Evolutionary conservation across 805 yeast genomes (phyloP), one percentile per base, ranked within the genome.

Genomic region (Ogataea allantospora): DNA sequence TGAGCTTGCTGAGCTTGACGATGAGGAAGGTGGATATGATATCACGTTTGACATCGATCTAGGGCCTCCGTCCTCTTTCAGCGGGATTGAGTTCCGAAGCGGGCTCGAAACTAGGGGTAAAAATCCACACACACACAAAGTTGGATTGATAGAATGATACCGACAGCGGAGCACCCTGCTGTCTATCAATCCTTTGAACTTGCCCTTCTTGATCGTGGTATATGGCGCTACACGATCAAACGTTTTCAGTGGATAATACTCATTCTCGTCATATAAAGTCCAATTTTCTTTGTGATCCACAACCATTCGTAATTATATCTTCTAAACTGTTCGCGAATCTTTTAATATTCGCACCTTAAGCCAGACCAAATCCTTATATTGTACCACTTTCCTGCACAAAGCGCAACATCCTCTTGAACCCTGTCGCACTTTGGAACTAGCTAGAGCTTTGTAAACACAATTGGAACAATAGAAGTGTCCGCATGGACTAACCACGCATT

Each of bases 381-480:
- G 47, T 11, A 60, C 44, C 15, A 43, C 47, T 28, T 60, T 58
- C 11, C 67, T 54, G 31, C 67, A 63, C 22, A 63, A 43, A 1
- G 65, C 58, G 44, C 67, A 63, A 12, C 50, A 39, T 1, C 67
- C 67, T 7, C 50, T 35, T 8, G 51, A 45, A 2, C 50, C 33
- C 13, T 45, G 49, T 4, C 51, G 44, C 12, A 48, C 54, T 40
- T 48, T 70, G 25, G 76, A 76, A 49, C 65, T 67, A 9, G 74
- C 71, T 22, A 73, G 68, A 55, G 71, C 71, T 43, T 65, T 61
- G 43, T 71, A 77, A 4, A 73, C 60, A 51, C 83, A 78, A 18
- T 68, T 70, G 5, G 69, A 62, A 48, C 83, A 78, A 48, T 70
- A 77, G 2, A 73, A 59, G 53, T 78, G 83, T 0, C 83, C 83